Base-by-base conservation (phyloP, 2,329 filamentous ascomycete species). In the Calonectria pauciramosa region DNA sequence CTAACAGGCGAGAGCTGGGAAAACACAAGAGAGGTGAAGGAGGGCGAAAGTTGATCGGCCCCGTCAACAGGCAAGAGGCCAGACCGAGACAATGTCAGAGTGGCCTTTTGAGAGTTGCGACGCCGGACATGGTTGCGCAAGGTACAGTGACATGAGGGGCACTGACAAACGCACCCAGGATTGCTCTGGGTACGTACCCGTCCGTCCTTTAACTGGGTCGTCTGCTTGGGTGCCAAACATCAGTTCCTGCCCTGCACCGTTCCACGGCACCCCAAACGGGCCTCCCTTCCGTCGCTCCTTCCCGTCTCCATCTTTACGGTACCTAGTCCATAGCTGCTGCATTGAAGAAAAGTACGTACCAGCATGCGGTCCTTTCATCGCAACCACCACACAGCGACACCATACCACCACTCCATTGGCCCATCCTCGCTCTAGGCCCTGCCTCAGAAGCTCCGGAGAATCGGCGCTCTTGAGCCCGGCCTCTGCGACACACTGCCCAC, bases 381-480 rank as follows among this genome's bases (percentile, higher is more conserved):
- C 59, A 41, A 20, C 51, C 51, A 54, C 51, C 26, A 54, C 51
- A 18, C 13, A 5, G 41, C 41, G 23, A 18, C 51, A 18, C 38
- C 23, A 23, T n/a, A 9, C 26, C 38, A 26, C 28, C 60, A n/a
- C 47, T 44, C 65, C 10, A 79, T 80, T 80, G 77, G 78, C 10
- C n/a, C 23, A 26, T 41, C 49, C 44, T 11, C 51, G 20, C n/a
- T 30, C 52, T 67, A 52, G 72, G 49, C 34, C 51, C 8, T 69
- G 60, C 60, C 36, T 69, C 34, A 44, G 11, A 30, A 30, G 6
- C 20, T 20, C n/a, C 56, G 68, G 59, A 70, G 41, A 18, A 70
- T 65, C 56, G 68, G 68, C 68, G 44, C 23, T 30, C 16, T 14
- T 52, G 26, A 60, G n/a, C 41, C 68, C 68, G 41, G 23, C 26